Evolutionary conservation across 2,329 filamentous ascomycete species (phyloP).

Genomic region (Helotiales sp.): DNA sequence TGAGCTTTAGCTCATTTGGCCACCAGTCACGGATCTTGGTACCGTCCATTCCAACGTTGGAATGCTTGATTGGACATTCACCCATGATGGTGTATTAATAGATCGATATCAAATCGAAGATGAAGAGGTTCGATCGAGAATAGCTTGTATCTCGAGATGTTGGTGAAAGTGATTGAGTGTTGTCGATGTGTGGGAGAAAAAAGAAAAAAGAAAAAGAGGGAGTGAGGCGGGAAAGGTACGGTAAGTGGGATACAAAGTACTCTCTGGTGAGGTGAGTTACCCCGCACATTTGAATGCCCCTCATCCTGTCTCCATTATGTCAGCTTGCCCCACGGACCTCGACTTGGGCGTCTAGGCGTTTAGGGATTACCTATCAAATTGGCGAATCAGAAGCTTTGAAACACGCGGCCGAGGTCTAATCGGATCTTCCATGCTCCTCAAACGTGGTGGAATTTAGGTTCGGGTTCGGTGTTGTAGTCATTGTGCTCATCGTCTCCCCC

Average conservation of each 20-base stretch:
- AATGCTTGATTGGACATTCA: conserved; percentile 34
- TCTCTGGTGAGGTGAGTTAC: conserved; percentile 3
- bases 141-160: background rate
- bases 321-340: background rate
- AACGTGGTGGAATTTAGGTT: background rate
- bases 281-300: conserved; percentile 3
- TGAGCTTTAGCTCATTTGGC: conserved; percentile 70
- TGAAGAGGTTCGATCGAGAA: background rate
- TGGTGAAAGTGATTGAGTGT: background rate
- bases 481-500: conserved; percentile 2
- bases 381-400: background rate
- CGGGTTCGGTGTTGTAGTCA: background rate
- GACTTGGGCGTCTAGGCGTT: background rate
- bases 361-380: background rate
- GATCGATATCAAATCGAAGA: background rate
- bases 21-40: conserved; percentile 75
- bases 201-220: background rate
- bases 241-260: conserved; percentile 4
- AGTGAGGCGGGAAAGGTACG: background rate
- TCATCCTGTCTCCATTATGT: background rate
- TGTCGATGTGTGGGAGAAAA: background rate
- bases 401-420: background rate
- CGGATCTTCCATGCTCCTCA: background rate
- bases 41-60: conserved; percentile 58
- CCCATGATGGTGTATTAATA: conserved; percentile 25